Evolutionary conservation across 75 land plant genomes (phyloP), one percentile per base, ranked within the genome.

Genomic region (Cunninghamia lanceolata): DNA sequence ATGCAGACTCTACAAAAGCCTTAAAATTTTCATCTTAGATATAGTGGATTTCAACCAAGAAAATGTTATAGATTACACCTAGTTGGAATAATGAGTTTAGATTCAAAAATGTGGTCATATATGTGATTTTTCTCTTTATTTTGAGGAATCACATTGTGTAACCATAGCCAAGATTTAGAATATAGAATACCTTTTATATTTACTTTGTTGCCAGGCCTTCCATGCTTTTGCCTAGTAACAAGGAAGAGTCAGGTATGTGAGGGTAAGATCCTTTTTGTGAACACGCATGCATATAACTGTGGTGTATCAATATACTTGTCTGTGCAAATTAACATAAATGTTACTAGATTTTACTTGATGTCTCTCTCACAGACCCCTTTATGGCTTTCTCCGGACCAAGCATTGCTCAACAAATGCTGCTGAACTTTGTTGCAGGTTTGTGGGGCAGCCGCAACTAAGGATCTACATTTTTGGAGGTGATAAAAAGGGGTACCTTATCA

Each of bases 281-380:
- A 80, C 42, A 45, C 3, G 82, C 46, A 43, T 45, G 82, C 82
- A 45, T 80, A 80, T 80, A 45, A 13, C 46, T 45, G 52, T 80
- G 47, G 46, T 39, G 47, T 34, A 80, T 10, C 82, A 45, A 19
- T 19, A 45, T n/a, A 45, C 47, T 80, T 80, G 13, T n/a, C 46
- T 43, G 82, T 80, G 82, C 52, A 80, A 43, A 42, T 45, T 80
- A 80, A 47, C 50, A 45, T 73, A 45, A 13, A 43, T n/a, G 40
- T 80, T 38, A 80, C 82, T 52, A 45, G 47, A 80, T 80, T 80
- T 80, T 80, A 80, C 82, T 80, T 80, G 82, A 80, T 80, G 82
- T 80, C 82, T 80, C 14, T 28, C 82, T 80, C 82, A 80, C 82
- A 80, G 82, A 80, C 82, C 50, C 50, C 25, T 80, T 42, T 80